Conservation (phyloP, 2,329 filamentous ascomycete species). For the Myriosclerotinia curreyana region DNA sequence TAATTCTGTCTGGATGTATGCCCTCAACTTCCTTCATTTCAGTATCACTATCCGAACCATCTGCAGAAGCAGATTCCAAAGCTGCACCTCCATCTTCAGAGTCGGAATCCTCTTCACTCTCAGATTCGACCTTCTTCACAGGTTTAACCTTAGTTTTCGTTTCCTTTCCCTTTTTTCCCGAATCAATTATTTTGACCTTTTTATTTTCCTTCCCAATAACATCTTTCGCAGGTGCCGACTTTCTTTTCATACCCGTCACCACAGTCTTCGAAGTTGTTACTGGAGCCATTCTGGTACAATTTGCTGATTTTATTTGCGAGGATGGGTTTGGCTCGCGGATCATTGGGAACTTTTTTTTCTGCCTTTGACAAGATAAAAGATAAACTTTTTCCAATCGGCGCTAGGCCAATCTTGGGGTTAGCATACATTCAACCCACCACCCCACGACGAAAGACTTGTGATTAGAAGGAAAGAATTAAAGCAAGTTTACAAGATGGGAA, state of each 20-base stretch:
- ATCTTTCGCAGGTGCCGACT: slow-evolving; percentile 49
- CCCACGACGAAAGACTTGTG: slow-evolving; percentile 18
- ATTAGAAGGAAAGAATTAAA: slow-evolving; percentile 2
- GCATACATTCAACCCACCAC: slow-evolving; percentile 18
- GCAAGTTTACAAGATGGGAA: slow-evolving; percentile 51
- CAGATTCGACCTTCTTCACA: slow-evolving; percentile 39
- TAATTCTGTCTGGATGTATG: slow-evolving; percentile 39
- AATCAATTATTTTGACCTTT: slow-evolving; percentile 49
- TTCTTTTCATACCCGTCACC: slow-evolving; percentile 54
- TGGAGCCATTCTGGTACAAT: slow-evolving; percentile 35
- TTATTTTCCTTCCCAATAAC: slow-evolving; percentile 47
- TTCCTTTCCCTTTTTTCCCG: slow-evolving; percentile 19
- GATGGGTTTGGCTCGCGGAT: slow-evolving; percentile 9
- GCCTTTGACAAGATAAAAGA: slow-evolving; percentile 21
- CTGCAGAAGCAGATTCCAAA: slow-evolving; percentile 38
- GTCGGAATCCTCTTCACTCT: slow-evolving; percentile 36
- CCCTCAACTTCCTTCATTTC: slow-evolving; percentile 37
- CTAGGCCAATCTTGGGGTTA: slow-evolving; percentile 28
- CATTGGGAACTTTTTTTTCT: slow-evolving; percentile 25
- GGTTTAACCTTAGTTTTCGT: slow-evolving; percentile 26
- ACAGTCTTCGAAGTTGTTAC: slow-evolving; percentile 45
- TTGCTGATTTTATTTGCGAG: slow-evolving; percentile 10
- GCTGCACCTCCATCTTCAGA: slow-evolving; percentile 40
- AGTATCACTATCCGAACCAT: slow-evolving; percentile 41
- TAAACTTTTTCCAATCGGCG: slow-evolving; percentile 26